phyloP scores from a whole-genome alignment of 2,329 filamentous ascomycete species.

The Ascochyta clinopodiicola region DNA sequence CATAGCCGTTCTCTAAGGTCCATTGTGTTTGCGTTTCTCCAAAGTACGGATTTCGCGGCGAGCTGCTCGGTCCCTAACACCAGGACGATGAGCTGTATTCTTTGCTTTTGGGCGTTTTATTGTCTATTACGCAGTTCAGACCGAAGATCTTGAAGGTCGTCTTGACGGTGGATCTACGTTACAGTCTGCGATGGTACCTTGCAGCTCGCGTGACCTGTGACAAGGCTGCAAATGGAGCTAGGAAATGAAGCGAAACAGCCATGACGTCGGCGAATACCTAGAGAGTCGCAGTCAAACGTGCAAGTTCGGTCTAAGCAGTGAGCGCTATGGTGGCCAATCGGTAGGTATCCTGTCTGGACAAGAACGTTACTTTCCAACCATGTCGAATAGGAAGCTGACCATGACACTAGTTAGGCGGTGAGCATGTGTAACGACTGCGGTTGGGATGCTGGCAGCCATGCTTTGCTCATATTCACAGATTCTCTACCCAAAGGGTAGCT shows the following conservation, averaged over 20 bases:
- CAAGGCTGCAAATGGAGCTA: constrained; percentile 10
- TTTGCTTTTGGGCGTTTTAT: background rate
- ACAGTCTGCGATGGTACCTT: constrained; percentile 26
- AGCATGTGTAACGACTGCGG: constrained; percentile 27
- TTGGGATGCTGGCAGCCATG: constrained; percentile 1
- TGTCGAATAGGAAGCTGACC: constrained; percentile 15
- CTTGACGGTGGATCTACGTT: constrained; percentile 9
- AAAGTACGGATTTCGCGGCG: background rate
- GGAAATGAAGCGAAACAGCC: background rate
- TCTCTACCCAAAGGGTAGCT: background rate
- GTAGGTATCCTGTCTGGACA: constrained; percentile 24
- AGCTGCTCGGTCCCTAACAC: background rate
- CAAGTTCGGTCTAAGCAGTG: background rate
- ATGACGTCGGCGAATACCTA: constrained; percentile 11
- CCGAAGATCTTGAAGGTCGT: background rate
- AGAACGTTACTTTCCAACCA: constrained; percentile 23
- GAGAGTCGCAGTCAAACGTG: background rate
- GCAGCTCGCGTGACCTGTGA: constrained; percentile 25
- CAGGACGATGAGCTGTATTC: background rate
- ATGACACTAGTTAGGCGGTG: constrained; percentile 33
- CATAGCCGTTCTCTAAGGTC: background rate
- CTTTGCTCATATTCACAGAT: background rate
- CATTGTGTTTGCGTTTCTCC: background rate
- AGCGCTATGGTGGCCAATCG: constrained; percentile 29
- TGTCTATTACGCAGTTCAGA: background rate